Conservation (phyloP, 305 asterid genomes). For the Fraxinus velutina region DNA sequence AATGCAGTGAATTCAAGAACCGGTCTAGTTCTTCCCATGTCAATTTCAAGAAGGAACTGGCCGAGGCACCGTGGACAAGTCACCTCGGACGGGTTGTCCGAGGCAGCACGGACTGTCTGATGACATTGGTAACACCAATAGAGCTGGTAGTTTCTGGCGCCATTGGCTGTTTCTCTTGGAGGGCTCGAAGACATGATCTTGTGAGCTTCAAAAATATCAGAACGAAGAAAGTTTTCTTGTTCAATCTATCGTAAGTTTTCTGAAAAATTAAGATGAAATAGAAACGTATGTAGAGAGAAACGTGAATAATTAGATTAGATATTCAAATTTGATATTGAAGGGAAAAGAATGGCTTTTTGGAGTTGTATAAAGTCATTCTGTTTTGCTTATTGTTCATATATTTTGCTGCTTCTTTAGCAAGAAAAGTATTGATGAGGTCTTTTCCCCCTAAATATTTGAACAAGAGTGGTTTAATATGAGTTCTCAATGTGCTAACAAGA, state of each 20-base stretch:
- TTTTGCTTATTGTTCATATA: neutral
- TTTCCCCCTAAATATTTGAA: neutral
- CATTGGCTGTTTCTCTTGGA: slow-evolving; percentile 22
- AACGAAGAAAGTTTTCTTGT: neutral
- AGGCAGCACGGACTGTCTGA: slow-evolving; percentile 46
- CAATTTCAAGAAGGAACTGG: slow-evolving; percentile 53
- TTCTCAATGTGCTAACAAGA: neutral
- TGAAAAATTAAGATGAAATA: neutral
- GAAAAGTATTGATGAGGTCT: slow-evolving; percentile 13
- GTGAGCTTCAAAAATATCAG: neutral
- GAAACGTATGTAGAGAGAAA: neutral
- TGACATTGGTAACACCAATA: slow-evolving; percentile 94
- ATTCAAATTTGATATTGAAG: slow-evolving; percentile 16
- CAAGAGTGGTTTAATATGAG: neutral
- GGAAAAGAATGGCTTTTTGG: slow-evolving; percentile 53
- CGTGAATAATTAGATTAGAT: neutral
- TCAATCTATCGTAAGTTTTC: neutral
- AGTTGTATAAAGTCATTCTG: slow-evolving; percentile 39
- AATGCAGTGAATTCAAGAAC: slow-evolving; percentile 55
- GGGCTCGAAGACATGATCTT: slow-evolving; percentile 39
- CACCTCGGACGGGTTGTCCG: slow-evolving; percentile 36
- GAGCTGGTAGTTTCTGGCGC: slow-evolving; percentile 35
- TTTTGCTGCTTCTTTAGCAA: slow-evolving; percentile 24
- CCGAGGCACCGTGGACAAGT: slow-evolving; percentile 73
- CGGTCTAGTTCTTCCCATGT: slow-evolving; percentile 40